These are phyloP conservation scores for Phaseolus lunatus DNA, from an alignment of 306 rosid species.

Conservation along the genomic window DNA sequence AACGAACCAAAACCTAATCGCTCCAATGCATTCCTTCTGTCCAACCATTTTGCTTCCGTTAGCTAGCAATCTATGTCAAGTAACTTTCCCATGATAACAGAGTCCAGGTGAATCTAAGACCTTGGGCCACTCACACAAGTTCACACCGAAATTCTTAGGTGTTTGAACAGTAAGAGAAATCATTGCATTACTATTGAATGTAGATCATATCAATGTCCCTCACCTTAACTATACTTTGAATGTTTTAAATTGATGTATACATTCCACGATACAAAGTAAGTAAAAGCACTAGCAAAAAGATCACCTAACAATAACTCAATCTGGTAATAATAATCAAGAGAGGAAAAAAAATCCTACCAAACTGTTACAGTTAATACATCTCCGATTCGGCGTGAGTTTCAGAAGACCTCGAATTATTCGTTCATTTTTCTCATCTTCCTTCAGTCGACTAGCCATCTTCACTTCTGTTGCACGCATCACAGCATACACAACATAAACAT, in stretches of 20 bases:
- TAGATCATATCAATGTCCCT: not conserved
- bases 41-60: slow-evolving; percentile 3
- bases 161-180: slow-evolving; percentile 8
- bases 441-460: slow-evolving; percentile 79
- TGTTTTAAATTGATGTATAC: slow-evolving; percentile 14
- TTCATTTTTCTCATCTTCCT: slow-evolving; percentile 96
- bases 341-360: slow-evolving; percentile 58
- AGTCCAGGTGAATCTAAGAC: slow-evolving; percentile 30
- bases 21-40: slow-evolving; percentile 27
- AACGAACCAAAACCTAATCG: not conserved
- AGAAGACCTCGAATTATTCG: slow-evolving; percentile 89
- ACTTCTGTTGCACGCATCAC: slow-evolving; percentile 50
- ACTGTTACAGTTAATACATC: slow-evolving; percentile 93
- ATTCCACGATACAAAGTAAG: not conserved
- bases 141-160: not conserved
- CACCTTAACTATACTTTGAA: slow-evolving; percentile 4
- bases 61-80: slow-evolving; percentile 31
- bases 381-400: slow-evolving; percentile 78
- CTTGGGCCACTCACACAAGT: not conserved
- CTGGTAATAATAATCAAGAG: not conserved
- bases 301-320: slow-evolving; percentile 29
- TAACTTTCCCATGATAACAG: slow-evolving; percentile 17
- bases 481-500: slow-evolving; percentile 1
- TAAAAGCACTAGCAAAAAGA: slow-evolving; percentile 13
- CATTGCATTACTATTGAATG: not conserved